A percentile compares a stretch with the other conserved stretches of the same genome.
Conservation (phyloP, 2,329 filamentous ascomycete species). For the Fusarium lyarnte region DNA sequence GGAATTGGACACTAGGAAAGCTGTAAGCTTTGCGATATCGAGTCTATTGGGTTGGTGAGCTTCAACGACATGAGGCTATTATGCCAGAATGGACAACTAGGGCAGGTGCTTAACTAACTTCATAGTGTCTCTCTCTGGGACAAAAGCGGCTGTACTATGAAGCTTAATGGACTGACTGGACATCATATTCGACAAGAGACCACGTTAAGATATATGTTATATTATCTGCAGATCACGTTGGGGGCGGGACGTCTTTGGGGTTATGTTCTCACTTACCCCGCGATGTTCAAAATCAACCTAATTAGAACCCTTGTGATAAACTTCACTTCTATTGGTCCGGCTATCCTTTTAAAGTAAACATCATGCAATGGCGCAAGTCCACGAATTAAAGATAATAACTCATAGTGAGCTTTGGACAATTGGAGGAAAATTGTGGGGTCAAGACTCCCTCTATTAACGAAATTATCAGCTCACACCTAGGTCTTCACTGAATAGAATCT, state of each 20-base stretch:
- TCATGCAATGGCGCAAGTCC: background rate
- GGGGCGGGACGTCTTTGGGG: background rate
- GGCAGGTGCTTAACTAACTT: background rate
- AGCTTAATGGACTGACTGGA: rapidly evolving
- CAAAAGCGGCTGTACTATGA: rapidly evolving
- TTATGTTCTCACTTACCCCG: background rate
- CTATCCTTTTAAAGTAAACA: background rate
- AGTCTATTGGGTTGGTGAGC: slow-evolving; percentile 1
- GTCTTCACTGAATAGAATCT: no score
- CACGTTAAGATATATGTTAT: background rate
- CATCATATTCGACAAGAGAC: background rate
- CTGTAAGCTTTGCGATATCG: background rate
- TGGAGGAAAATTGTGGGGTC: background rate
- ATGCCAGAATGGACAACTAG: background rate
- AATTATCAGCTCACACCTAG: no score
- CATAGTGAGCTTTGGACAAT: background rate
- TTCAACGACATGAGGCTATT: background rate
- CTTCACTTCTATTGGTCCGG: background rate
- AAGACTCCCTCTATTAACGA: no score
- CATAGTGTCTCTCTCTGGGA: background rate
- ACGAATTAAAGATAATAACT: background rate
- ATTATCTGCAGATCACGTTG: background rate
- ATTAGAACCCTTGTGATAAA: background rate
- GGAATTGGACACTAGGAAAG: background rate
- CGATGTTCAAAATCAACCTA: background rate